Percentiles rank a stretch among this genome's conserved stretches.
Evolutionary conservation across 805 yeast species (phyloP).

Genomic region (Cyberlindnera maritima): DNA sequence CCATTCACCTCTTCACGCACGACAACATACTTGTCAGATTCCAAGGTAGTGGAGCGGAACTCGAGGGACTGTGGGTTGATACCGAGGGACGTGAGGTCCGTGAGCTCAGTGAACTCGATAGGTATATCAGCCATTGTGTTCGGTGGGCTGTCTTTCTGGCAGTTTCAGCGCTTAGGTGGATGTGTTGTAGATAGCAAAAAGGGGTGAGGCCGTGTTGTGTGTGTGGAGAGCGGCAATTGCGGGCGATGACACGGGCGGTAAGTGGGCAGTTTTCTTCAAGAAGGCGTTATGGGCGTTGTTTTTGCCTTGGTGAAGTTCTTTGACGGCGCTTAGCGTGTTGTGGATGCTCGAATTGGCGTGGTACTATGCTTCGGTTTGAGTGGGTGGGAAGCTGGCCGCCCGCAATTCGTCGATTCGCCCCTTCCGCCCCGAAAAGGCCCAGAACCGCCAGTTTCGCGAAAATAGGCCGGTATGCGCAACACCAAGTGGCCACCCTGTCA

Average conservation of each 20-base stretch:
- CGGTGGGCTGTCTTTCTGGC: neutral
- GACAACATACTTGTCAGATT: slow-evolving; percentile 88
- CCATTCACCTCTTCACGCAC: slow-evolving; percentile 60
- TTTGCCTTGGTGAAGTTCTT: neutral
- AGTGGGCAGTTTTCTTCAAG: neutral
- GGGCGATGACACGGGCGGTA: slow-evolving; percentile 2
- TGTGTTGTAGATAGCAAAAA: slow-evolving; percentile 3
- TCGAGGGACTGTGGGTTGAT: slow-evolving; percentile 82
- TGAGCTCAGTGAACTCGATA: slow-evolving; percentile 93
- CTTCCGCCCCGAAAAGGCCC: slow-evolving; percentile 15
- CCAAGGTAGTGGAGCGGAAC: slow-evolving; percentile 91
- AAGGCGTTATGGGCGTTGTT: neutral
- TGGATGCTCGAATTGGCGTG: slow-evolving; percentile 1
- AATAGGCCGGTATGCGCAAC: slow-evolving; percentile 2
- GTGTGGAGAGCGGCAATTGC: neutral
- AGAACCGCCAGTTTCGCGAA: neutral
- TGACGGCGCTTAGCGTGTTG: neutral
- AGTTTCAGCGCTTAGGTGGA: neutral
- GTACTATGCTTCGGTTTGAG: neutral
- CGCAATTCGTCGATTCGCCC: slow-evolving; percentile 15
- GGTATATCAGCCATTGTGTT: slow-evolving; percentile 68
- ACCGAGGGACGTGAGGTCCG: slow-evolving; percentile 83
- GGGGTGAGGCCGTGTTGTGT: slow-evolving; percentile 3
- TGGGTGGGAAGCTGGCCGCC: neutral
- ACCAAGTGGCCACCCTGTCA: slow-evolving; percentile 7